A percentile compares a stretch with the other conserved stretches of the same genome.
phyloP scores from a whole-genome alignment of 75 land plant species.

The Pinus taeda region DNA sequence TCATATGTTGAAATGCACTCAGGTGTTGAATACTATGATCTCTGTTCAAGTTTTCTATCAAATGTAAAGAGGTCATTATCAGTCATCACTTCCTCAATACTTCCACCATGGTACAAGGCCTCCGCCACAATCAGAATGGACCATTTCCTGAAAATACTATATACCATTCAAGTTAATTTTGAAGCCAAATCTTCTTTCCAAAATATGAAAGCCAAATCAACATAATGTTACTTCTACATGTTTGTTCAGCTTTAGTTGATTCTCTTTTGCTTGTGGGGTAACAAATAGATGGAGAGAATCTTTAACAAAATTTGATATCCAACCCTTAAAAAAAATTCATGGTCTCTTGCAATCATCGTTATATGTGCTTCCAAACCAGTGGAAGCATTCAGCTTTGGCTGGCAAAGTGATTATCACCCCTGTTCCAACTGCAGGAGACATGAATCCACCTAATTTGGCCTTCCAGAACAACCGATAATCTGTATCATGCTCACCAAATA shows the following conservation, averaged over 20 bases:
- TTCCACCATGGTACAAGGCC: not conserved
- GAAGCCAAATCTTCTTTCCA: not conserved
- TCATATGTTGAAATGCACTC: too few relatives aligned
- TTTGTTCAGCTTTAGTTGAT: not conserved
- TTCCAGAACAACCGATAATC: slow-evolving; percentile 5
- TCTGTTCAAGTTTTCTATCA: too few relatives aligned
- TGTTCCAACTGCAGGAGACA: too few relatives aligned
- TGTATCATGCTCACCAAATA: not conserved
- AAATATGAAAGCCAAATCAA: not conserved
- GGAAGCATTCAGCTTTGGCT: too few relatives aligned
- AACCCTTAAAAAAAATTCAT: too few relatives aligned
- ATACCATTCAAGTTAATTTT: not conserved
- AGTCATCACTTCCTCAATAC: too few relatives aligned
- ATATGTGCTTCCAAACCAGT: too few relatives aligned
- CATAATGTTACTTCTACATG: not conserved
- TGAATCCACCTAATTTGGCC: too few relatives aligned
- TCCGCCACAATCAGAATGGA: not conserved
- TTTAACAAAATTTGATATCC: not conserved
- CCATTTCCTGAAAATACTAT: not conserved
- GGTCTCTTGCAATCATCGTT: too few relatives aligned
- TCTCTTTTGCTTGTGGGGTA: not conserved
- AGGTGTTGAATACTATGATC: too few relatives aligned
- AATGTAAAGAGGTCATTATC: too few relatives aligned
- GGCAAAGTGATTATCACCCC: too few relatives aligned
- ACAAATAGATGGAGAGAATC: not conserved